Base-by-base conservation (phyloP, 2,329 filamentous ascomycete species). In the Aspergillus glaucus region DNA sequence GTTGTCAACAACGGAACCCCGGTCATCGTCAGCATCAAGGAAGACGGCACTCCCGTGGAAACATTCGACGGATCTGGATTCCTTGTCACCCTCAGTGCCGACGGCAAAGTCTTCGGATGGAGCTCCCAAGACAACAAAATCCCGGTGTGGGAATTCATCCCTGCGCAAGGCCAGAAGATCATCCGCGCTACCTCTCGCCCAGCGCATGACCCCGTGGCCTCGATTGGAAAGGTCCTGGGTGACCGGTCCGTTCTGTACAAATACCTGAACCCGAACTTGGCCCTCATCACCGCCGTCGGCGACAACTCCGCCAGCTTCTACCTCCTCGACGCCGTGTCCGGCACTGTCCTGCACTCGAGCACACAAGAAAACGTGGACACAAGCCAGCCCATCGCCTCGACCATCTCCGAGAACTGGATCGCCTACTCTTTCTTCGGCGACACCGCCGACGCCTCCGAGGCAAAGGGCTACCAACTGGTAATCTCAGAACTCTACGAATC, bases 191-290 rank as follows among this genome's bases (percentile, higher is more conserved):
- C 84, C 2, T 78, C 84, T 15, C 80, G 85, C 43, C 84, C 88
- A 8, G 64, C 79, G 2, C 86, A 92, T 55, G 91, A 98, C 59
- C 89, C 89, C 0, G 84, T 97, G 43, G 92, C 93, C 3, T 97
- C 93, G 0, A 95, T 98, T 58, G 93, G 93, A 8, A 89, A 88
- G 50, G 93, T 97, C 1, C 80, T 98, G 19, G 91, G 90, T 22
- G 87, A 98, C 62, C 82, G 93, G 40, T 85, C 84, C n/a, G 93
- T 98, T 43, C 80, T 92, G 54, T 98, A 98, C 81, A 98, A 98
- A 72, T 97, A 97, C 65, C 74, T 98, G 37, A 95, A 94, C 71
- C 83, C 88, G 0, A 96, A 95, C 69, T 79, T 88, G 6, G 76
- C 90, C 2, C 78, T 97, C 0, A 76, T 95, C 42, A 87, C 87